Conservation (phyloP, 805 yeast species). For the Sporopachydermia lactativora region DNA sequence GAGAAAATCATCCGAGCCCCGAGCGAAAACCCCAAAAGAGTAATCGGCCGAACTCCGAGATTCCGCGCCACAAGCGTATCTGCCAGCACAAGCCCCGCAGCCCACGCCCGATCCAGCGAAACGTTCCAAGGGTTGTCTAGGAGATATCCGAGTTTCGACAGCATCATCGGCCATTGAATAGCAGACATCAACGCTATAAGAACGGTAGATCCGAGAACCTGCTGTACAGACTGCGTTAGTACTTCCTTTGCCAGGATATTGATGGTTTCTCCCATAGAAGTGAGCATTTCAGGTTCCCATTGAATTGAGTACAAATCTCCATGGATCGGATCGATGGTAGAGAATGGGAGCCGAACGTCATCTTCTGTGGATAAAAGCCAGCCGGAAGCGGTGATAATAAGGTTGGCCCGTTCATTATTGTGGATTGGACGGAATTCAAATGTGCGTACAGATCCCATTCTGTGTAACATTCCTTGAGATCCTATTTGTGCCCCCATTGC, state of each 20-base stretch:
- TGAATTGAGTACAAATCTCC: conserved; percentile 85
- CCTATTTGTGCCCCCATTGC: conserved; percentile 88
- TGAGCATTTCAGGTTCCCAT: conserved; percentile 98
- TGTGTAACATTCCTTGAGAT: conserved; percentile 62
- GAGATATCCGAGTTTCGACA: conserved; percentile 77
- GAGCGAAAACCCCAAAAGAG: conserved; percentile 83
- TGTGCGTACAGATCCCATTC: conserved; percentile 87
- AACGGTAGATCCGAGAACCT: conserved; percentile 83
- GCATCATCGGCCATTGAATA: conserved; percentile 80
- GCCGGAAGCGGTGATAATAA: conserved; percentile 83
- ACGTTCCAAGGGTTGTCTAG: conserved; percentile 98
- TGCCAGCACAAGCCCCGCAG: conserved; percentile 83
- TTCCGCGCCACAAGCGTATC: conserved; percentile 81
- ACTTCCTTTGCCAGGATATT: conserved; percentile 89
- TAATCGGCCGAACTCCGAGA: conserved; percentile 84
- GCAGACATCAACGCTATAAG: conserved; percentile 86
- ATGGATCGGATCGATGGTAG: conserved; percentile 95
- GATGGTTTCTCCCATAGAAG: conserved; percentile 92
- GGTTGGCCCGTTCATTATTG: conserved; percentile 76
- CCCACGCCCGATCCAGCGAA: conserved; percentile 93
- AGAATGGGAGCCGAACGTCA: conserved; percentile 92
- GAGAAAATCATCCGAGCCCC: conserved; percentile 90
- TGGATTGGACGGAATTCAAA: conserved; percentile 90
- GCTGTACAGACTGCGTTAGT: conserved; percentile 85
- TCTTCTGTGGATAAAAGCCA: conserved; percentile 96